These are phyloP conservation scores for Mercurialis annua DNA, from an alignment of 345 rosid species.

Conservation along the genomic window DNA sequence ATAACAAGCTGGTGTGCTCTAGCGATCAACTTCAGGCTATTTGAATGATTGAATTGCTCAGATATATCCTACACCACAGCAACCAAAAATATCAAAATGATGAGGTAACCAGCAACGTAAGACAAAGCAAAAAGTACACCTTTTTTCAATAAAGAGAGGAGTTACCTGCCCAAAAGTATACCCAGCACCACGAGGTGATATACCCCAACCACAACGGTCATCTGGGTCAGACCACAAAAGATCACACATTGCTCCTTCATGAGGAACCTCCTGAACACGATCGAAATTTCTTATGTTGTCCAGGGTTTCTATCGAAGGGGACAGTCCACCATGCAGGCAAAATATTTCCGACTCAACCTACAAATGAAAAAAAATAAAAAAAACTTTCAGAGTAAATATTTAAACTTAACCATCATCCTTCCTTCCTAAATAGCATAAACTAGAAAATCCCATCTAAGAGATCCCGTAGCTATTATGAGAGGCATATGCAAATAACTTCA, in stretches of 20 bases:
- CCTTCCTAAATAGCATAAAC: too few species aligned
- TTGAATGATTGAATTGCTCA: constrained; percentile 89
- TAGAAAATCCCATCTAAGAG: not conserved
- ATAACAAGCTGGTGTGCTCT: constrained; percentile 95
- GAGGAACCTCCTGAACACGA: constrained; percentile 95
- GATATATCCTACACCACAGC: constrained; percentile 72
- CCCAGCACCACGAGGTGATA: constrained; percentile 97
- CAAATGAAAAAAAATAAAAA: too few species aligned
- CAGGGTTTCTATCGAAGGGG: constrained; percentile 91
- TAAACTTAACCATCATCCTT: too few species aligned
- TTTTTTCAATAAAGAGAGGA: not conserved
- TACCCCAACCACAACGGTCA: constrained; percentile 96
- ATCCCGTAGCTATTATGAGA: not conserved
- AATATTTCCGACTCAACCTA: constrained; percentile 96
- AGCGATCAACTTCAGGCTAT: constrained; percentile 83
- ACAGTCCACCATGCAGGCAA: constrained; percentile 88
- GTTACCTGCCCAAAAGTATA: constrained; percentile 94
- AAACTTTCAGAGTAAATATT: too few species aligned
- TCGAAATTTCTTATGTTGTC: constrained; percentile 90
- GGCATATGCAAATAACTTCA: not conserved
- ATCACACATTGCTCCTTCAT: constrained; percentile 99
- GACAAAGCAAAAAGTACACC: not conserved
- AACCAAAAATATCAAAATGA: not conserved
- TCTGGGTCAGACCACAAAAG: constrained; percentile 97
- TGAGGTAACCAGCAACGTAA: not conserved